Evolutionary conservation across 2,329 filamentous ascomycete genomes (phyloP).

Genomic region (Sarocladium strictum): DNA sequence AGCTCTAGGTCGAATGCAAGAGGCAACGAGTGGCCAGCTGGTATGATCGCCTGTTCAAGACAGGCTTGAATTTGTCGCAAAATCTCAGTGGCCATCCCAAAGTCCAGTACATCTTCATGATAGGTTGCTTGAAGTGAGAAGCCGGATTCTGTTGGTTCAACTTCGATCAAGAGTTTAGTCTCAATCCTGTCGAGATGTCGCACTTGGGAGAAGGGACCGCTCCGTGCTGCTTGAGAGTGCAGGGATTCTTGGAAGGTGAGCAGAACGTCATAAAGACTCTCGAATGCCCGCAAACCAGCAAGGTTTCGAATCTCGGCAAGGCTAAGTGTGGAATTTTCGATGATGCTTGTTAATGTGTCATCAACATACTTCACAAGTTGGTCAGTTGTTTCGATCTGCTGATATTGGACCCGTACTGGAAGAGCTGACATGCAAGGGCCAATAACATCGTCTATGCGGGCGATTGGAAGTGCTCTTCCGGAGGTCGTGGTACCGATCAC

Average conservation of each 20-base stretch:
- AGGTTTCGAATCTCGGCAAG: no score
- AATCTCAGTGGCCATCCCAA: not conserved
- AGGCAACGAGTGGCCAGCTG: not conserved
- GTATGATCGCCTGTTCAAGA: not conserved
- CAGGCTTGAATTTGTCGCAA: not conserved
- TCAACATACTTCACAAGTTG: constrained; percentile 63
- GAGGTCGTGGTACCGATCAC: constrained; percentile 76
- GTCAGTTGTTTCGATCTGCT: constrained; percentile 40
- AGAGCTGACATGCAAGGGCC: constrained; percentile 76
- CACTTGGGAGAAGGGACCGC: constrained; percentile 42
- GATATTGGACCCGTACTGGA: constrained; percentile 61
- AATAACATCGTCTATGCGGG: constrained; percentile 64
- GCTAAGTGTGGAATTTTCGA: constrained; percentile 58
- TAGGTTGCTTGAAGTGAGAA: constrained; percentile 42
- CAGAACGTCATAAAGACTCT: constrained; percentile 66
- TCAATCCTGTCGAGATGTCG: constrained; percentile 67
- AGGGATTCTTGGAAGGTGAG: constrained; percentile 82
- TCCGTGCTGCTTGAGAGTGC: constrained; percentile 24
- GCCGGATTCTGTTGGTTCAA: constrained; percentile 52
- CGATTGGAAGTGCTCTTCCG: constrained; percentile 67
- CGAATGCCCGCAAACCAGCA: constrained; percentile 46
- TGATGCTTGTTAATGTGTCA: constrained; percentile 54
- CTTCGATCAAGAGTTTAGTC: constrained; percentile 68
- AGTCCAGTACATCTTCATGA: constrained; percentile 25
- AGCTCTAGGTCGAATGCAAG: not conserved